Evolutionary conservation across 1,284 basidiomycete species (phyloP).

Genomic region (Apiotrichum gracile): DNA sequence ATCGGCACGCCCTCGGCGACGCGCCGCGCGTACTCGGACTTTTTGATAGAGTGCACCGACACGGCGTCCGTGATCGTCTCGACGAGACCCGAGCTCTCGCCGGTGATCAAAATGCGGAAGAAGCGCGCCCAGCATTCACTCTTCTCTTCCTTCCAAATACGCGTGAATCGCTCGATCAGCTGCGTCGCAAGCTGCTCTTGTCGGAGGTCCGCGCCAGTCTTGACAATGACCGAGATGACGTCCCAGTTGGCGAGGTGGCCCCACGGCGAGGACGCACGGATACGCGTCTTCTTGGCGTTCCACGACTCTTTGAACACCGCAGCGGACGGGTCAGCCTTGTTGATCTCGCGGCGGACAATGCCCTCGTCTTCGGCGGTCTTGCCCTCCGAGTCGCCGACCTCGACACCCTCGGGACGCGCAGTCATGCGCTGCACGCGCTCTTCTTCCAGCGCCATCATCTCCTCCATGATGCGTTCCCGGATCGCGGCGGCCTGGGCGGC

Average conservation of each 20-base stretch:
- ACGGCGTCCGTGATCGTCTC: slow-evolving; percentile 96
- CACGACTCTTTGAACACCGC: slow-evolving; percentile 94
- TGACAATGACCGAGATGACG: slow-evolving; percentile 92
- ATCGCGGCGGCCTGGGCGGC: slow-evolving; percentile 81
- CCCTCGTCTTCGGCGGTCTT: slow-evolving; percentile 81
- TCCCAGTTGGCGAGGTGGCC: slow-evolving; percentile 77
- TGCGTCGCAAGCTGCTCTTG: slow-evolving; percentile 98
- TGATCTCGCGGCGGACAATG: slow-evolving; percentile 86
- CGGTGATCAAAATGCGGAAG: slow-evolving; percentile 87
- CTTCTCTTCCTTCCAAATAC: slow-evolving; percentile 91
- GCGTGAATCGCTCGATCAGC: slow-evolving; percentile 84
- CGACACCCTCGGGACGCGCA: slow-evolving; percentile 58
- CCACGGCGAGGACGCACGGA: slow-evolving; percentile 87
- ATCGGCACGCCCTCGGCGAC: slow-evolving; percentile 66
- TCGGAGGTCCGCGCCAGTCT: slow-evolving; percentile 92
- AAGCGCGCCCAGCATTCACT: slow-evolving; percentile 87
- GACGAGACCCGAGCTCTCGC: slow-evolving; percentile 83
- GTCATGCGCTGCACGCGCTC: slow-evolving; percentile 94
- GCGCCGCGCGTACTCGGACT: slow-evolving; percentile 88
- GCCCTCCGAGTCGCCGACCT: slow-evolving; percentile 41
- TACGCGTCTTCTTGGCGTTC: slow-evolving; percentile 89
- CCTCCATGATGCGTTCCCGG: slow-evolving; percentile 92
- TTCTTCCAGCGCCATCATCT: slow-evolving; percentile 96
- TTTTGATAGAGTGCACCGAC: slow-evolving; percentile 98
- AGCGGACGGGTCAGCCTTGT: slow-evolving; percentile 92